These are phyloP conservation scores for Hsuehochloa calcarea DNA, from an alignment of 176 grass and related monocot species.

Conservation along the genomic window DNA sequence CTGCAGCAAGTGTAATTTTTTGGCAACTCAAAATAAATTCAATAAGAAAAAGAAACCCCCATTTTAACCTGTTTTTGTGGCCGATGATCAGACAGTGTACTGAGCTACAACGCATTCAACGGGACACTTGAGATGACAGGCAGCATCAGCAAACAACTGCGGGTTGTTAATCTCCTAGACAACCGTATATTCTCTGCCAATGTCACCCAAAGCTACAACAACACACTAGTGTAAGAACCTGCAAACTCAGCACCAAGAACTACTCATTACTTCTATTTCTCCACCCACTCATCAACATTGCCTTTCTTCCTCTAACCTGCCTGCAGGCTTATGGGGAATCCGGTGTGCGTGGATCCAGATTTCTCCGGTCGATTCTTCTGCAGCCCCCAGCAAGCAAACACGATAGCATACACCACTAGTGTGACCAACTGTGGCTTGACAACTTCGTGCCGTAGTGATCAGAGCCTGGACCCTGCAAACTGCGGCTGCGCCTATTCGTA, in stretches of 20 bases:
- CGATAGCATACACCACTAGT: conserved; percentile 55
- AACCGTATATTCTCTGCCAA: conserved; percentile 31
- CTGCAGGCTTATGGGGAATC: conserved; percentile 60
- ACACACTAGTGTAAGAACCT: conserved; percentile 39
- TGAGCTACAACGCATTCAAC: conserved; percentile 46
- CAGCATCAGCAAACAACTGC: conserved; percentile 41
- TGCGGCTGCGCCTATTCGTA: conserved; percentile 72
- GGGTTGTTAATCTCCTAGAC: conserved; percentile 44
- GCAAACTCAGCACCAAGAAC: neutral
- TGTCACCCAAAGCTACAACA: conserved; percentile 47
- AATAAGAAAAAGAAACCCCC: neutral
- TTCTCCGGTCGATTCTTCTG: conserved; percentile 31
- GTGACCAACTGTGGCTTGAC: conserved; percentile 27
- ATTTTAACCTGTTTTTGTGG: conserved; percentile 9
- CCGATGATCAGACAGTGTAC: conserved; percentile 36
- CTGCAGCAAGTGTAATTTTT: conserved; percentile 88
- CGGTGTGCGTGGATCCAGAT: conserved; percentile 16
- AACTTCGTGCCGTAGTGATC: conserved; percentile 30
- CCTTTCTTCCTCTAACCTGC: neutral
- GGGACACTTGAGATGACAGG: conserved; percentile 56
- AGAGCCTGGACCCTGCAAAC: conserved; percentile 49
- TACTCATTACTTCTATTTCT: neutral
- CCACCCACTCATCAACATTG: neutral
- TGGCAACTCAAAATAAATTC: neutral
- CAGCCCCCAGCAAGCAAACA: conserved; percentile 7